Evolutionary conservation across 768 basidiomycete genomes (phyloP).

Genomic region (Psilocybe cyanescens): DNA sequence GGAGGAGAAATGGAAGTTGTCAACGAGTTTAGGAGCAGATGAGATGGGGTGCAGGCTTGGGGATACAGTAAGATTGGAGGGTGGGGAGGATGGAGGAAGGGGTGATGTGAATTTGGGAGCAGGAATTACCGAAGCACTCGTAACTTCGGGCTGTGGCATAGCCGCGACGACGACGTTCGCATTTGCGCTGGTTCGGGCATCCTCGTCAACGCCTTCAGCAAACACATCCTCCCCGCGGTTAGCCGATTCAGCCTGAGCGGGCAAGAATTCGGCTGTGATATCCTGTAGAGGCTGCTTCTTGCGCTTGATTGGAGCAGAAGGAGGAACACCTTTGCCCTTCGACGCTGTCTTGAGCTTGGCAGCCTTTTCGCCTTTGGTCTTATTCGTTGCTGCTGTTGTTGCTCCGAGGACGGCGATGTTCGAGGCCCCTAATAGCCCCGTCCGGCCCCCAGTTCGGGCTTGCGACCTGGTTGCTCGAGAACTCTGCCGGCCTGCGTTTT

Average conservation of each 20-base stretch:
- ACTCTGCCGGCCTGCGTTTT: slow-evolving; percentile 14
- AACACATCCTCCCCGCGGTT: slow-evolving; percentile 27
- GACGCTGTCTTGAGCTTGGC: slow-evolving; percentile 17
- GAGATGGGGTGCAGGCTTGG: slow-evolving; percentile 1
- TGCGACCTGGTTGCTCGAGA: slow-evolving; percentile 18
- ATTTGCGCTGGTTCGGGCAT: neutral
- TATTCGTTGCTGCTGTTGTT: slow-evolving; percentile 1
- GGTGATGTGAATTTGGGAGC: slow-evolving; percentile 28
- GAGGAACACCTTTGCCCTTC: slow-evolving; percentile 28
- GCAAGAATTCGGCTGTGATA: slow-evolving; percentile 34
- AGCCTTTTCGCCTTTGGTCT: neutral
- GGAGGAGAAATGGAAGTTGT: slow-evolving; percentile 12
- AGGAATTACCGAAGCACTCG: neutral
- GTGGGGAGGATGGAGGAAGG: slow-evolving; percentile 39
- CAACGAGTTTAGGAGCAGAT: slow-evolving; percentile 2
- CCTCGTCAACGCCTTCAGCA: slow-evolving; percentile 7
- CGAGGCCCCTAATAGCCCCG: slow-evolving; percentile 14
- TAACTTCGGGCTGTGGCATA: slow-evolving; percentile 6
- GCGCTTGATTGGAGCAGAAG: slow-evolving; percentile 21
- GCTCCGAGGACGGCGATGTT: slow-evolving; percentile 7
- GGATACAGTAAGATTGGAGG: slow-evolving; percentile 23
- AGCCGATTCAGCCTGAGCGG: slow-evolving; percentile 26
- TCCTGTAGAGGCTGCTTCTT: slow-evolving; percentile 38
- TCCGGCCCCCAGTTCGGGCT: slow-evolving; percentile 15
- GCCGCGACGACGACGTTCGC: slow-evolving; percentile 12